phyloP scores from a whole-genome alignment of 2,329 filamentous ascomycete species.

The Hirsutella minnesotensis region DNA sequence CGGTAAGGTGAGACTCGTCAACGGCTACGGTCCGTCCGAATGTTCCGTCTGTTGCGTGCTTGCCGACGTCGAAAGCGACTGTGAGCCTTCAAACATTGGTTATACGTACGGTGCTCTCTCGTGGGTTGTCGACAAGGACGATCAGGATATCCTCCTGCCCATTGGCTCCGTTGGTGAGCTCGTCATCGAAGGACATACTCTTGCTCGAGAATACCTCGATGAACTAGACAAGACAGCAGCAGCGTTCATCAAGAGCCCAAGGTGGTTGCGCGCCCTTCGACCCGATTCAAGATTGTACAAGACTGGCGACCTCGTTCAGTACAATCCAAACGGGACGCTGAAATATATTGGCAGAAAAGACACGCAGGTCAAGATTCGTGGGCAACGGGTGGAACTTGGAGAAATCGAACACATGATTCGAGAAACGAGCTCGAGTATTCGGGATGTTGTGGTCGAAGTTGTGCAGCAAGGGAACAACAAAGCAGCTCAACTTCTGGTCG shows the following conservation, averaged over 20 bases:
- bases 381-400: slow-evolving; percentile 41
- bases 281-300: slow-evolving; percentile 23
- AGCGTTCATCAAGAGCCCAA: slow-evolving; percentile 28
- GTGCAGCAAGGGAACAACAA: neutral
- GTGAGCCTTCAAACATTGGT: slow-evolving; percentile 2
- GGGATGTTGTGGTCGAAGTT: slow-evolving; percentile 2
- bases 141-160: slow-evolving; percentile 15
- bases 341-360: slow-evolving; percentile 41
- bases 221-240: slow-evolving; percentile 30
- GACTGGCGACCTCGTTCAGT: slow-evolving; percentile 35
- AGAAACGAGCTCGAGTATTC: neutral
- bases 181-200: slow-evolving; percentile 27
- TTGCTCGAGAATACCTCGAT: slow-evolving; percentile 37
- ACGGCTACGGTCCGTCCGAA: slow-evolving; percentile 5
- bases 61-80: neutral
- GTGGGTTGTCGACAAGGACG: slow-evolving; percentile 19
- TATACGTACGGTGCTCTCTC: neutral
- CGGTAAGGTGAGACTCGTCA: neutral
- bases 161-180: slow-evolving; percentile 23
- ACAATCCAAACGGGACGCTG: slow-evolving; percentile 27
- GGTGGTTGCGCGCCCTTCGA: slow-evolving; percentile 8
- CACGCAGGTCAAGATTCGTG: slow-evolving; percentile 46
- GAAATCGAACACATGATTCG: slow-evolving; percentile 14
- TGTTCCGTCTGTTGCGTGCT: slow-evolving; percentile 3
- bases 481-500: neutral